Evolutionary conservation across 2,329 filamentous ascomycete genomes (phyloP).

Genomic region (Trichoderma lentiforme): DNA sequence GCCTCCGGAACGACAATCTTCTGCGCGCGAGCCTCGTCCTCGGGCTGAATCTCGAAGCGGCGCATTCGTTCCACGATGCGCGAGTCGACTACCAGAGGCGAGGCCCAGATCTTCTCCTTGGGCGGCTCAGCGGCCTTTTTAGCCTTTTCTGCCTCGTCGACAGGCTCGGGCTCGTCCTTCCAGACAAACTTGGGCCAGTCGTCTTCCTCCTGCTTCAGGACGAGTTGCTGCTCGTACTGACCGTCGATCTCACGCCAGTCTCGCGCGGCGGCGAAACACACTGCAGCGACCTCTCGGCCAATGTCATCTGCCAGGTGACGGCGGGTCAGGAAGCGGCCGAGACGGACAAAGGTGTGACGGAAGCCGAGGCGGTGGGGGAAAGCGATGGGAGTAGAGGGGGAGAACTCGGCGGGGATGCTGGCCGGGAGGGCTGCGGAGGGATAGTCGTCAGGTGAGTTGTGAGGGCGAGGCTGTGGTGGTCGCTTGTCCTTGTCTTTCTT

Average conservation of each 20-base stretch:
- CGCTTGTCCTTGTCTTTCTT: conserved; percentile 51
- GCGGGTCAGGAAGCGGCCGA: conserved; percentile 84
- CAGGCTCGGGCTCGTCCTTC: conserved; percentile 47
- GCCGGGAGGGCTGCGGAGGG: conserved; percentile 59
- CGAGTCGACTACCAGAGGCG: conserved; percentile 70
- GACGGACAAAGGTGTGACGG: conserved; percentile 78
- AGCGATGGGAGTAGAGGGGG: conserved; percentile 67
- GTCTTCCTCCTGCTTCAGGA: conserved; percentile 67
- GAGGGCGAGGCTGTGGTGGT: conserved; percentile 64
- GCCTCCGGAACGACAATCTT: conserved; percentile 62
- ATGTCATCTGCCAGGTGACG: conserved; percentile 82
- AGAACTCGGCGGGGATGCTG: conserved; percentile 66
- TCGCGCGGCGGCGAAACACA: conserved; percentile 63
- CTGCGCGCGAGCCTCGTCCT: conserved; percentile 66
- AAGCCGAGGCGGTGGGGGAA: conserved; percentile 93
- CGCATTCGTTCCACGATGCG: conserved; percentile 78
- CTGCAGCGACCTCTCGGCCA: conserved; percentile 81
- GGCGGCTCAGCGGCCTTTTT: conserved; percentile 41
- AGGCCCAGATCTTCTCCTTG: conserved; percentile 71
- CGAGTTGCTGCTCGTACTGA: conserved; percentile 44
- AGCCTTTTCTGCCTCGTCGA: conserved; percentile 42
- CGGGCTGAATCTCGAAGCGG: conserved; percentile 65
- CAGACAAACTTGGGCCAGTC: conserved; percentile 83
- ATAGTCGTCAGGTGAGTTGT: conserved; percentile 74
- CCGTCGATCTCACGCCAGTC: conserved; percentile 46